Evolutionary conservation across 2,329 filamentous ascomycete species (phyloP).

Genomic region (Cercospora sojina): DNA sequence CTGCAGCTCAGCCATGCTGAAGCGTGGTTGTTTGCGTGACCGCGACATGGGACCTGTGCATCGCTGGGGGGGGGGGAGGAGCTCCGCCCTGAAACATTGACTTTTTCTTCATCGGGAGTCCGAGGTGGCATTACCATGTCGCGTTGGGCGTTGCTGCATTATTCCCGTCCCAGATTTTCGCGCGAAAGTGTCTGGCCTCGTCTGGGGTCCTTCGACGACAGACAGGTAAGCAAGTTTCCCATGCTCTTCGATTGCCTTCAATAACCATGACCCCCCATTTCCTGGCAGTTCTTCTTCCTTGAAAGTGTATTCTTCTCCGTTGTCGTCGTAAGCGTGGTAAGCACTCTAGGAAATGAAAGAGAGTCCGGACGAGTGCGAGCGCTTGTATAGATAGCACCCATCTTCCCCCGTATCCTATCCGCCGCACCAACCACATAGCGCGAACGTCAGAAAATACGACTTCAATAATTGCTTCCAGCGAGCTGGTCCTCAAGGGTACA

Average conservation of each 20-base stretch:
- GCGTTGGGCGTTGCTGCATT: slow-evolving; percentile 5
- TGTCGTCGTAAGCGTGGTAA: slow-evolving; percentile 13
- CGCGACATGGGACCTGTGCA: slow-evolving; percentile 6
- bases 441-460: slow-evolving; percentile 14
- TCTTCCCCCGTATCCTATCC: slow-evolving; percentile 9
- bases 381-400: neutral
- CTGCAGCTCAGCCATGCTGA: neutral
- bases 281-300: slow-evolving; percentile 6
- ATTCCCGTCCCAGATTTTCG: slow-evolving; percentile 12
- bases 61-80: slow-evolving; percentile 8
- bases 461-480: neutral
- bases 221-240: slow-evolving; percentile 13
- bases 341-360: slow-evolving; percentile 1
- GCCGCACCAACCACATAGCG: slow-evolving; percentile 11
- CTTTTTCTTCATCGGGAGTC: neutral
- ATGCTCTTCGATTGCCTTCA: slow-evolving; percentile 16
- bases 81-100: neutral
- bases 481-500: slow-evolving; percentile 8
- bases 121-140: slow-evolving; percentile 1
- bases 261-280: slow-evolving; percentile 6
- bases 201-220: too few species aligned
- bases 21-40: slow-evolving; percentile 9
- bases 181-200: slow-evolving; percentile 5
- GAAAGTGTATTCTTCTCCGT: neutral
- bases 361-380: neutral